These are phyloP conservation scores for Lecanicillium sp. DNA, from an alignment of 2,329 filamentous ascomycete genomes.

Conservation along the genomic window DNA sequence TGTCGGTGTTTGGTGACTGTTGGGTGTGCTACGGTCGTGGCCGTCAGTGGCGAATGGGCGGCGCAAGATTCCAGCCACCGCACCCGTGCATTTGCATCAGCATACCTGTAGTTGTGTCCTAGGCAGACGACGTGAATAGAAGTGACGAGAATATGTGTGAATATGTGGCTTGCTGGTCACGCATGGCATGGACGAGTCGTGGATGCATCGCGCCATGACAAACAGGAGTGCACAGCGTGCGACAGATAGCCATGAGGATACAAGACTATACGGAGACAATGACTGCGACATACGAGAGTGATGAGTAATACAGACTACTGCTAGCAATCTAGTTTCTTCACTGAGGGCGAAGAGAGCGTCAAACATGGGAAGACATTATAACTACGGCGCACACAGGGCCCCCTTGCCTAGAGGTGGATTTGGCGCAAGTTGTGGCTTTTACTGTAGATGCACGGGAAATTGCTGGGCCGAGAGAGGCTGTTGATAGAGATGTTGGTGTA, in stretches of 20 bases:
- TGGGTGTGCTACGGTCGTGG: conserved; percentile 2
- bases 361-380: background rate
- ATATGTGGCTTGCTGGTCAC: too few species aligned
- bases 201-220: too few species aligned
- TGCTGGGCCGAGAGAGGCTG: too few species aligned
- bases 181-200: too few species aligned
- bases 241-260: too few species aligned
- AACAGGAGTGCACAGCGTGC: too few species aligned
- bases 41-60: conserved; percentile 10
- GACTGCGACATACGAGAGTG: too few species aligned
- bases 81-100: background rate
- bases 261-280: too few species aligned
- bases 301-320: too few species aligned
- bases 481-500: too few species aligned
- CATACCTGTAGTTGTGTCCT: background rate
- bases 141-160: too few species aligned
- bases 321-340: background rate
- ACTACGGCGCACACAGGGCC: background rate
- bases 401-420: conserved; percentile 5
- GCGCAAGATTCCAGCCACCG: conserved; percentile 2
- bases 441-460: conserved; percentile 3
- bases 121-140: too few species aligned
- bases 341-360: background rate
- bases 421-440: conserved; percentile 6
- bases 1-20: background rate